A percentile compares a stretch with the other conserved stretches of the same genome.
These are phyloP conservation scores for Dillenia suffruticosa DNA, from an alignment of 164 flowering plant genomes.

Conservation along the genomic window DNA sequence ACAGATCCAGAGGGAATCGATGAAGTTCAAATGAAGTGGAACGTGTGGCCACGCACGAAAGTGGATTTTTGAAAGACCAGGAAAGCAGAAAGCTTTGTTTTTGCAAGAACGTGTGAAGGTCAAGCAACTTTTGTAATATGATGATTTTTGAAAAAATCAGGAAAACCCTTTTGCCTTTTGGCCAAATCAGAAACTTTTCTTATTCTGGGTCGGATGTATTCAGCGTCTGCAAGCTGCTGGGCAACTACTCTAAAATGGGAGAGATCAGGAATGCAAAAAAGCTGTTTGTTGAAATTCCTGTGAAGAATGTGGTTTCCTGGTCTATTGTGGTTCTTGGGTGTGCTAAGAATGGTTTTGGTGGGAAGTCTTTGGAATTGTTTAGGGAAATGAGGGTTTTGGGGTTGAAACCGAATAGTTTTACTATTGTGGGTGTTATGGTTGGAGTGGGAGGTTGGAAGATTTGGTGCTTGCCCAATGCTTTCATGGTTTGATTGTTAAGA, in stretches of 20 bases:
- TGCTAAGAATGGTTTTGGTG: conserved; percentile 18
- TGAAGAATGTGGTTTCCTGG: conserved; percentile 25
- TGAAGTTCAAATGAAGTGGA: too few relatives aligned
- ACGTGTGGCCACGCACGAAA: too few relatives aligned
- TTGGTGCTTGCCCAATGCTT: conserved; percentile 14
- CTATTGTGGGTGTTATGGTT: conserved; percentile 33
- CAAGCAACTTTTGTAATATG: too few relatives aligned
- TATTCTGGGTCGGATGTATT: not conserved
- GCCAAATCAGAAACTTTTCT: not conserved
- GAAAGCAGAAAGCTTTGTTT: too few relatives aligned
- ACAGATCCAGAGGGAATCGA: too few relatives aligned
- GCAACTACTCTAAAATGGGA: conserved; percentile 12
- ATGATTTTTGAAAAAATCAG: too few relatives aligned
- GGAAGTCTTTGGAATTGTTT: conserved; percentile 19
- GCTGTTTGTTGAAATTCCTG: conserved; percentile 31
- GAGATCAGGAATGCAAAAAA: conserved; percentile 23
- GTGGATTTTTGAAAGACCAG: too few relatives aligned
- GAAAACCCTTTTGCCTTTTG: too few relatives aligned
- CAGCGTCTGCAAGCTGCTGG: conserved; percentile 10
- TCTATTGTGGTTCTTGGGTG: conserved; percentile 30
- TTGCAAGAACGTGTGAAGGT: too few relatives aligned
- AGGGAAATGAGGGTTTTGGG: conserved; percentile 24
- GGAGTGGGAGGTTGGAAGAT: conserved; percentile 9
- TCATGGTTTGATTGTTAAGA: conserved; percentile 27
- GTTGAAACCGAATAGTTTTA: conserved; percentile 27